A percentile compares a stretch with the other conserved stretches of the same genome.
These are phyloP conservation scores for Boletus subparvulus DNA, from an alignment of 768 basidiomycete species.

Conservation along the genomic window DNA sequence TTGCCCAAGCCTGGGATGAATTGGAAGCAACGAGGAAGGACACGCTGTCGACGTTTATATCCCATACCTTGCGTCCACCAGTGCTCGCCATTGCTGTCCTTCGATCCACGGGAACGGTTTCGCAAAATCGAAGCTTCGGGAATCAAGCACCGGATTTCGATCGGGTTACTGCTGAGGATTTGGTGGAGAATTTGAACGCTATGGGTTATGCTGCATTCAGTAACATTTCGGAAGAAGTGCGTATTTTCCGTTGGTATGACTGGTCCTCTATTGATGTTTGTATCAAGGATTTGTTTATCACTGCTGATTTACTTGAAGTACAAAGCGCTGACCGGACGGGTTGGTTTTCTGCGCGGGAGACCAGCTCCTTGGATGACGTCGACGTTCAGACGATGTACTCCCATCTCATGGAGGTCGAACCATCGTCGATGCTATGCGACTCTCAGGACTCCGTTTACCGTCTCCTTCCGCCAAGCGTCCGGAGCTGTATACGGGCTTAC, in stretches of 20 bases:
- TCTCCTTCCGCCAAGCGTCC: constrained; percentile 69
- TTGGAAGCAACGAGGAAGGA: constrained; percentile 44
- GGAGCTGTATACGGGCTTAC: constrained; percentile 76
- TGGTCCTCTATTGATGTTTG: constrained; percentile 5
- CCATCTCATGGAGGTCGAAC: constrained; percentile 69
- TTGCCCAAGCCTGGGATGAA: constrained; percentile 46
- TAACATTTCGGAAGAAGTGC: constrained; percentile 76
- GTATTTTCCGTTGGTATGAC: constrained; percentile 10
- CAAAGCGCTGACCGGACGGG: constrained; percentile 78
- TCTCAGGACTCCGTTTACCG: constrained; percentile 71
- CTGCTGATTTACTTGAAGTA: constrained; percentile 76
- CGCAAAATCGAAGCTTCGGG: constrained; percentile 28
- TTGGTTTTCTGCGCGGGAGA: constrained; percentile 69
- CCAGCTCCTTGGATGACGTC: constrained; percentile 52
- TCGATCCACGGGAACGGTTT: constrained; percentile 11
- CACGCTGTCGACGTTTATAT: constrained; percentile 46
- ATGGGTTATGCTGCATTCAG: constrained; percentile 75
- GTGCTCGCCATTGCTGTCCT: constrained; percentile 28
- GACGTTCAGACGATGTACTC: constrained; percentile 80
- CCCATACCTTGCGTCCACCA: constrained; percentile 63
- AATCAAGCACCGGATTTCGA: constrained; percentile 62
- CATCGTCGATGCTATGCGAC: constrained; percentile 71
- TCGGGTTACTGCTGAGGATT: constrained; percentile 58
- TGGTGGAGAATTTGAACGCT: constrained; percentile 76
- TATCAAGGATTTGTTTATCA: constrained; percentile 69